These are phyloP conservation scores for Sophora flavescens DNA, from an alignment of 306 rosid species.

Conservation along the genomic window DNA sequence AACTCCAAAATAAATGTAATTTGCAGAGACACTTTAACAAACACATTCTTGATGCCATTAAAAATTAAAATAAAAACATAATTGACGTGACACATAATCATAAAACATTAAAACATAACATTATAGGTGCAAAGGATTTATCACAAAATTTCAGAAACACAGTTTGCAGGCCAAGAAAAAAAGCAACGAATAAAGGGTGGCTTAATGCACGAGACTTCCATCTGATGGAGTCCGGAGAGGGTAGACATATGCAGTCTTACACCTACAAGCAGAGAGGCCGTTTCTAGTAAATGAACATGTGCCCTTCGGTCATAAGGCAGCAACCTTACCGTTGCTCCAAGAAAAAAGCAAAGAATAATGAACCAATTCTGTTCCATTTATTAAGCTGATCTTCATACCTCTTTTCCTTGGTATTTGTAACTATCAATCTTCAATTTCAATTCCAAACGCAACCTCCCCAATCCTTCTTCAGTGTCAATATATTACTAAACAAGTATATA, in stretches of 20 bases:
- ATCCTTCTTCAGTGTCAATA: constrained; percentile 22
- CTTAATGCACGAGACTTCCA: too few relatives aligned
- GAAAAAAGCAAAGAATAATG: not conserved
- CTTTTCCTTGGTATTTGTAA: not conserved
- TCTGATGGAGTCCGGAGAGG: too few relatives aligned
- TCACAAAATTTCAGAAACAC: not conserved
- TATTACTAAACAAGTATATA: constrained; percentile 1
- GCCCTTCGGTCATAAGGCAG: too few relatives aligned
- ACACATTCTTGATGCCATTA: not conserved
- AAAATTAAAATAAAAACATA: not conserved
- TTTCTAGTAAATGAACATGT: too few relatives aligned
- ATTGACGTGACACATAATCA: not conserved
- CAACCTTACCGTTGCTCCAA: too few relatives aligned
- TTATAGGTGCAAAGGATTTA: not conserved
- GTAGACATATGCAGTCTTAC: too few relatives aligned
- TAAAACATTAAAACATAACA: not conserved
- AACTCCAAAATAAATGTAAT: not conserved
- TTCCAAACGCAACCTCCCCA: not conserved
- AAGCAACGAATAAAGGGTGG: not conserved
- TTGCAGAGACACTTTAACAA: not conserved
- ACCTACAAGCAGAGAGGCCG: too few relatives aligned
- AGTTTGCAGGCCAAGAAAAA: not conserved
- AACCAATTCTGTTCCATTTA: not conserved
- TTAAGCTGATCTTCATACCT: not conserved
- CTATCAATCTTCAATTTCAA: constrained; percentile 5